These are phyloP conservation scores for Talaromyces stipitatus DNA, from an alignment of 495 filamentous ascomycete genomes.

Conservation along the genomic window DNA sequence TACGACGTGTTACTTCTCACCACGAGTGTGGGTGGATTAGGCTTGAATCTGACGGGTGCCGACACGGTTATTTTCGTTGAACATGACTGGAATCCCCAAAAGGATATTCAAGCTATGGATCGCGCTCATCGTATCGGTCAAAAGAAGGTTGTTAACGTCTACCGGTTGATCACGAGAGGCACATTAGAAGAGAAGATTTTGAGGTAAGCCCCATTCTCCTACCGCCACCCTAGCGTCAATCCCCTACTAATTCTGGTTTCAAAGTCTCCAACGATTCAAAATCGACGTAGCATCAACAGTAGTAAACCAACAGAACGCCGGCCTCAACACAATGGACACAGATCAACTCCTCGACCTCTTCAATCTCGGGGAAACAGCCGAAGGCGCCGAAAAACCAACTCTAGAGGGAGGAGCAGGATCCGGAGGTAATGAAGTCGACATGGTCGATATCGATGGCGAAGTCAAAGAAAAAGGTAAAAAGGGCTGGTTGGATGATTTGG, in stretches of 20 bases:
- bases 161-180: conserved; percentile 87
- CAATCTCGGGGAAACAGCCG: conserved; percentile 76
- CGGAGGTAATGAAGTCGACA: conserved; percentile 69
- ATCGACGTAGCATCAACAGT: conserved; percentile 97
- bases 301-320: conserved; percentile 98
- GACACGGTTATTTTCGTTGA: conserved; percentile 99
- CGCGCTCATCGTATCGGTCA: conserved; percentile 96
- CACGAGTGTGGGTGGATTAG: conserved; percentile 88
- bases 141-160: conserved; percentile 99
- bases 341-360: conserved; percentile 97
- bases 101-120: conserved; percentile 98
- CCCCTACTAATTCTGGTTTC: background rate
- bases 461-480: conserved; percentile 94
- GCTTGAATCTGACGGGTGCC: conserved; percentile 91
- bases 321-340: conserved; percentile 91
- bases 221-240: background rate
- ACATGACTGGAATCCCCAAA: conserved; percentile 99
- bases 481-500: conserved; percentile 87
- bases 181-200: conserved; percentile 99
- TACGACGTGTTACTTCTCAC: conserved; percentile 91
- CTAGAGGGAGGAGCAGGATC: conserved; percentile 26
- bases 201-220: conserved; percentile 45
- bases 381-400: conserved; percentile 55
- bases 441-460: conserved; percentile 89
- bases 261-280: conserved; percentile 95